Evolutionary conservation across 345 rosid species (phyloP).

Genomic region (Acer negundo): DNA sequence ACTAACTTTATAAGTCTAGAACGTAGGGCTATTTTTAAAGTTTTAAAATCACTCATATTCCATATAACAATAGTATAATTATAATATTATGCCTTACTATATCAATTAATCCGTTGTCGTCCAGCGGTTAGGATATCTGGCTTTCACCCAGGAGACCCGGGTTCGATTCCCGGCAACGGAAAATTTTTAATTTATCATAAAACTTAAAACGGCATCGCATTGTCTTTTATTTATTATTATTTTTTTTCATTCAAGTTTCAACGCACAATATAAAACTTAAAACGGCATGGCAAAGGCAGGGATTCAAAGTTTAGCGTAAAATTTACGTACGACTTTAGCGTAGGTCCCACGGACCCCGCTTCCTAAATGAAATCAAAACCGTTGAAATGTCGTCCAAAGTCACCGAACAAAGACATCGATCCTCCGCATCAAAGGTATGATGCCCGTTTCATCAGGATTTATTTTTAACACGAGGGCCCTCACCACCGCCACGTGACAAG

Average conservation of each 20-base stretch:
- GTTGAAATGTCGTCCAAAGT: neutral
- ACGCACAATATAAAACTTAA: neutral
- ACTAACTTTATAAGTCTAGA: too few relatives aligned
- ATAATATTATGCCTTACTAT: too few relatives aligned
- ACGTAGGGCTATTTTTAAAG: too few relatives aligned
- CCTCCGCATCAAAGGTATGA: neutral
- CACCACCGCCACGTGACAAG: neutral
- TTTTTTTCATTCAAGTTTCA: too few relatives aligned
- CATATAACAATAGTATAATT: too few relatives aligned
- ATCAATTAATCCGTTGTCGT: conserved; percentile 67
- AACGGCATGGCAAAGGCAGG: neutral
- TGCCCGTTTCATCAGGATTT: conserved; percentile 1
- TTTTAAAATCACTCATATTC: too few relatives aligned
- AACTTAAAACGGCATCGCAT: too few relatives aligned
- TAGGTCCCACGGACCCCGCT: neutral
- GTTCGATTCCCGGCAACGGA: conserved; percentile 98
- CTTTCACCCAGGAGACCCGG: conserved; percentile 99
- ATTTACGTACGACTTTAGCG: neutral
- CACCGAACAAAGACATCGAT: neutral
- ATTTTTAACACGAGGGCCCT: conserved; percentile 13
- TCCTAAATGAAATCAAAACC: neutral
- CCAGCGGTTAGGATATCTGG: conserved; percentile 98
- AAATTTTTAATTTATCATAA: neutral
- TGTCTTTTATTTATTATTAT: too few relatives aligned
- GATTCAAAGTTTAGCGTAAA: neutral